Conservation (phyloP, 352 stramenopile species). For the Halophytophthora batemanensis region DNA sequence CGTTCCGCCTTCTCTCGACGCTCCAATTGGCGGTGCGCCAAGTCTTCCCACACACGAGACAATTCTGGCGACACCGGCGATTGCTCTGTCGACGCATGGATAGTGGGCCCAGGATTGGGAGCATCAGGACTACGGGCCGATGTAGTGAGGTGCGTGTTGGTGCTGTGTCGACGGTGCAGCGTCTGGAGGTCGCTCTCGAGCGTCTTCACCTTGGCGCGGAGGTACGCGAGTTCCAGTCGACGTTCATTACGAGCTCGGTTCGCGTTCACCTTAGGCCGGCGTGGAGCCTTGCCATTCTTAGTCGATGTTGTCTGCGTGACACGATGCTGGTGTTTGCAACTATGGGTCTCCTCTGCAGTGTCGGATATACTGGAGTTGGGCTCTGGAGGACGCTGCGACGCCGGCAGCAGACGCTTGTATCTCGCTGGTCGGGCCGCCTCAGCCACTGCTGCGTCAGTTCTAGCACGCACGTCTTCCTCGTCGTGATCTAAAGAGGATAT, state of each 20-base stretch:
- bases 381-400: too few relatives aligned
- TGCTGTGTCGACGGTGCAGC: constrained; percentile 25
- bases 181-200: constrained; percentile 32
- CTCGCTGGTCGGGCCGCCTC: too few relatives aligned
- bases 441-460: constrained; percentile 5
- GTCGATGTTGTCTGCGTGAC: neutral
- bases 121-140: too few relatives aligned
- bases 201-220: constrained; percentile 43
- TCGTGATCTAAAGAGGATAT: neutral
- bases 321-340: constrained; percentile 2
- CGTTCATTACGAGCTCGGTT: constrained; percentile 38
- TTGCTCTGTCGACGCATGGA: constrained; percentile 6
- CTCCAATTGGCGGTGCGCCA: constrained; percentile 28
- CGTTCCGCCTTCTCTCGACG: constrained; percentile 34
- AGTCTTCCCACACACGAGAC: constrained; percentile 32
- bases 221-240: constrained; percentile 36
- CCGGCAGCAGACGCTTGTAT: too few relatives aligned
- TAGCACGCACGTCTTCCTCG: too few relatives aligned
- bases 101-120: constrained; percentile 4
- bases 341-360: neutral
- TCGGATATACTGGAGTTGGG: too few relatives aligned
- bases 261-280: constrained; percentile 27
- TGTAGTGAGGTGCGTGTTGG: constrained; percentile 26
- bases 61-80: constrained; percentile 10
- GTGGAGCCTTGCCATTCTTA: constrained; percentile 19